Evolutionary conservation across 75 land plant genomes (phyloP), one percentile per base, ranked within the genome.

Genomic region (Picea glauca): DNA sequence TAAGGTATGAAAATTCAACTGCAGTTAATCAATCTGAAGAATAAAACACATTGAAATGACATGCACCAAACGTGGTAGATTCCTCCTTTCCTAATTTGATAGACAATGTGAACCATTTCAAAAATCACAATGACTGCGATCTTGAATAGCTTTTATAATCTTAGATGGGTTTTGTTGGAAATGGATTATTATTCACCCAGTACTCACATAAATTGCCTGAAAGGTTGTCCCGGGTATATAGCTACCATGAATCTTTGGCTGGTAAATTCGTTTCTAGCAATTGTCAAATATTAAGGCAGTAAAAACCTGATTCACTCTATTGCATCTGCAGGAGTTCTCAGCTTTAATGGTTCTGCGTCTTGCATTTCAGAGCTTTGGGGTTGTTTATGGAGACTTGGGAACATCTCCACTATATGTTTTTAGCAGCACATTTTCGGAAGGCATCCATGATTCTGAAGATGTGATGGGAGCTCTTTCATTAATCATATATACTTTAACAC

Each of bases 401-500:
- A 94, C 97, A 62, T 92, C 92, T 11, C 97, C 97, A 12, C 77
- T 94, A 77, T 94, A 94, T 84, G 94, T 94, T 12, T 94, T 94
- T 78, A 83, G 87, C 80, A 94, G 91, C 60, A 91, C 90, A 76
- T 94, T 94, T 82, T 90, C 97, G 23, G 60, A 77, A 57, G 84
- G 88, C 54, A 86, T 92, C 20, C 5, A 79, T 0, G 86, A 91
- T 75, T 58, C 74, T n/a, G 88, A 92, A 7, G 89, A 89, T 77
- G 73, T 91, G 2, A 58, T 91, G 80, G 93, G 91, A 74, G 89
- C 89, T 58, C 89, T 91, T 62, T 91, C 93, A 9, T 67, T 89
- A 63, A 91, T 91, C 18, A 89, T 91, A 80, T 91, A 91, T 60
- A 87, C 93, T 8, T 79, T 91, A 5, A 91, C 91, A 40, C 84